Percentiles rank a stretch among this genome's conserved stretches.
Evolutionary conservation across 495 filamentous ascomycete species (phyloP).

Genomic region (Diplogelasinospora grovesii): DNA sequence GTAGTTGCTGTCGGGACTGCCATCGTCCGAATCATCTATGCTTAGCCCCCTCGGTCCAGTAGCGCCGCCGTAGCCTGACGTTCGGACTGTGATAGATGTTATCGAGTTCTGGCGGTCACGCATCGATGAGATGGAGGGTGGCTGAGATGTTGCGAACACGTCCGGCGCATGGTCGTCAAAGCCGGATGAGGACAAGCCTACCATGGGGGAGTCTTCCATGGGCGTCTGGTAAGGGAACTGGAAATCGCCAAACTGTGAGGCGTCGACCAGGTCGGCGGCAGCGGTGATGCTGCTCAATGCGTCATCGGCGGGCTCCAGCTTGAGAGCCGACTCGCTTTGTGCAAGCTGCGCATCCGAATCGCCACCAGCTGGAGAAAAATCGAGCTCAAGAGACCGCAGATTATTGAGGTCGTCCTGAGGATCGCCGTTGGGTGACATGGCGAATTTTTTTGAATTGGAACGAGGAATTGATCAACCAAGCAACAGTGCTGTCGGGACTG

Average conservation of each 20-base stretch:
- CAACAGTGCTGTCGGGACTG: neutral
- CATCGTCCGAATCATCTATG: constrained; percentile 41
- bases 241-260: constrained; percentile 40
- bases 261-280: constrained; percentile 25
- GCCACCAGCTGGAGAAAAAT: constrained; percentile 19
- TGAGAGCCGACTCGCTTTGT: constrained; percentile 20
- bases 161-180: constrained; percentile 36
- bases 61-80: constrained; percentile 15
- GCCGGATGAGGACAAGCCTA: constrained; percentile 18
- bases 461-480: no score
- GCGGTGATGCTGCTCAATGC: constrained; percentile 24
- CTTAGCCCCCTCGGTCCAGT: constrained; percentile 24
- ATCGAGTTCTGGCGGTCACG: constrained; percentile 35
- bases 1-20: constrained; percentile 39
- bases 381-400: constrained; percentile 21
- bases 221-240: constrained; percentile 38
- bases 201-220: constrained; percentile 35
- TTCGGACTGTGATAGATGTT: constrained; percentile 28
- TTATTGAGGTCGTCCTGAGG: constrained; percentile 14
- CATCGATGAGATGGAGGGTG: constrained; percentile 31
- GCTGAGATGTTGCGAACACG: constrained; percentile 29
- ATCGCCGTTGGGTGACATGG: constrained; percentile 25
- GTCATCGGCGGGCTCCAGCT: constrained; percentile 24
- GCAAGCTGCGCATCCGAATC: constrained; percentile 14
- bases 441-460: constrained; percentile 1